These are phyloP conservation scores for Leccinum variicolor DNA, from an alignment of 768 basidiomycete genomes.

Conservation along the genomic window DNA sequence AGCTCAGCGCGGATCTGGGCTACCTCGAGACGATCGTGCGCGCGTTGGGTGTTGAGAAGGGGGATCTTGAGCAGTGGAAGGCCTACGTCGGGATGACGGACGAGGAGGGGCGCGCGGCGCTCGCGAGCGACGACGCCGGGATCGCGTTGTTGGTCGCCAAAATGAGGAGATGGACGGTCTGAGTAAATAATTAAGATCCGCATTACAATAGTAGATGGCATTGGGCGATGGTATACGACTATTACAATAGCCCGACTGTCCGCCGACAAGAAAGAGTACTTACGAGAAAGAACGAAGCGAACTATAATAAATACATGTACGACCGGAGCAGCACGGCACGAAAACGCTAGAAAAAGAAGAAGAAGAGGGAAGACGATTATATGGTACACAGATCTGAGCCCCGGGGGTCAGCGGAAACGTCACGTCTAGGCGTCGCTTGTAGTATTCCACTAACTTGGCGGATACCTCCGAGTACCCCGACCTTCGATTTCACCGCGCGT, in stretches of 20 bases:
- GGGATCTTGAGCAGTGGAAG: slow-evolving; percentile 79
- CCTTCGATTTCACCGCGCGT: slow-evolving; percentile 46
- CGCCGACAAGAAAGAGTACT: neutral
- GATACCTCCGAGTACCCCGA: neutral
- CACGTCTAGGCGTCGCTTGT: neutral
- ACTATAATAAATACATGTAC: slow-evolving; percentile 9
- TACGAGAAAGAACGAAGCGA: neutral
- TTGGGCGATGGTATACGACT: neutral
- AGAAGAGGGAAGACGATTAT: slow-evolving; percentile 23
- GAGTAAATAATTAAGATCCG: neutral
- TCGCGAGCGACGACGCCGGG: slow-evolving; percentile 14
- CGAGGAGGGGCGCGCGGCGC: slow-evolving; percentile 29
- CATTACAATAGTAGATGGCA: slow-evolving; percentile 2
- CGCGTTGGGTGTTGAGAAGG: slow-evolving; percentile 85
- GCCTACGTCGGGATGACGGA: slow-evolving; percentile 63
- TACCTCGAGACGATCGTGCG: slow-evolving; percentile 89
- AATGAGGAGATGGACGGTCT: slow-evolving; percentile 31
- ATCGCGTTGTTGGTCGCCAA: slow-evolving; percentile 22
- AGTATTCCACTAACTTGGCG: neutral
- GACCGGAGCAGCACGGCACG: slow-evolving; percentile 9
- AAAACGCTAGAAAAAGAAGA: slow-evolving; percentile 15
- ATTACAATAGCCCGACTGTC: neutral
- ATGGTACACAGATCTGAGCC: slow-evolving; percentile 21
- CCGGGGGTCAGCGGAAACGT: neutral
- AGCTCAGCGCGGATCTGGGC: slow-evolving; percentile 82